Evolutionary conservation across 2,329 filamentous ascomycete genomes (phyloP).

Genomic region (Pyrenochaeta sp.): DNA sequence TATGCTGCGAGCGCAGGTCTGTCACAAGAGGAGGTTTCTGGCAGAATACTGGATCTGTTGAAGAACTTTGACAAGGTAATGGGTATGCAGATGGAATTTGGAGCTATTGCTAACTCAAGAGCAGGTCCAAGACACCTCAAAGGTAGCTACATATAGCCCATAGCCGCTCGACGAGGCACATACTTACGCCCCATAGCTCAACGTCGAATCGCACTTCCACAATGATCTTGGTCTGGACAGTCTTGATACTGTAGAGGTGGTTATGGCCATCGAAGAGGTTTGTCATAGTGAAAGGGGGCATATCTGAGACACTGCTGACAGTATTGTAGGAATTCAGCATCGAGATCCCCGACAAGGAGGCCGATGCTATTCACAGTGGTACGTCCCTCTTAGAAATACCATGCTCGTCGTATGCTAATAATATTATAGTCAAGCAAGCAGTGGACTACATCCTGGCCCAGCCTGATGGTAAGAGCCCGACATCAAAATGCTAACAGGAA

Average conservation of each 20-base stretch:
- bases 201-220: conserved; percentile 84
- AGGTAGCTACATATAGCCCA: conserved; percentile 54
- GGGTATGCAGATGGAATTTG: conserved; percentile 26
- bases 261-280: conserved; percentile 99
- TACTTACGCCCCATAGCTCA: conserved; percentile 70
- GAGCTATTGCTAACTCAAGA: conserved; percentile 36
- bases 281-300: conserved; percentile 26
- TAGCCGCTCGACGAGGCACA: background rate
- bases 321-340: conserved; percentile 77
- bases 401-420: conserved; percentile 42
- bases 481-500: conserved; percentile 29
- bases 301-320: conserved; percentile 21
- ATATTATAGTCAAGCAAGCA: conserved; percentile 80
- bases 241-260: conserved; percentile 98
- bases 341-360: conserved; percentile 98
- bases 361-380: conserved; percentile 93
- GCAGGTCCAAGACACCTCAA: conserved; percentile 69
- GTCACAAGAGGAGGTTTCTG: conserved; percentile 84
- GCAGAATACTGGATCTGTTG: conserved; percentile 89
- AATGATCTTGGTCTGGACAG: conserved; percentile 98
- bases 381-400: conserved; percentile 53
- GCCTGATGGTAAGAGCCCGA: conserved; percentile 76
- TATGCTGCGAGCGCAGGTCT: conserved; percentile 87
- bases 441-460: conserved; percentile 93
- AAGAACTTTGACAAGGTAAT: conserved; percentile 96